phyloP scores from a whole-genome alignment of 192 early-diverging fungal genomes.

The Thamnidium elegans region DNA sequence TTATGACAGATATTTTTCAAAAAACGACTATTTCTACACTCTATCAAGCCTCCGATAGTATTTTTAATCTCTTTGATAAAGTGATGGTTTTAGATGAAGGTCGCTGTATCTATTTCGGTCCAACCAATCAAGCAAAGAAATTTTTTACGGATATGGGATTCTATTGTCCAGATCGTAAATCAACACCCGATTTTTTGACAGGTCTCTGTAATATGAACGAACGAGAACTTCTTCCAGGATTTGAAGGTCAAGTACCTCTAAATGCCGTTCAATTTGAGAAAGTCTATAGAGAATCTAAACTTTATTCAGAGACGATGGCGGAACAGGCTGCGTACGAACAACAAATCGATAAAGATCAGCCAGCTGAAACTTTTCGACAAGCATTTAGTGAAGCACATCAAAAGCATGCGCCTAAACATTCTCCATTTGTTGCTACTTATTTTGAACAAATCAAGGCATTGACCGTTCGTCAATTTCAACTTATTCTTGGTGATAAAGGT shows the following conservation, averaged over 20 bases:
- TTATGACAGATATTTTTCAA: constrained; percentile 62
- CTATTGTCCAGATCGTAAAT: constrained; percentile 49
- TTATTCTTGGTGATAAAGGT: constrained; percentile 41
- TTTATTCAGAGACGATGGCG: constrained; percentile 29
- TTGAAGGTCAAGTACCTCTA: constrained; percentile 43
- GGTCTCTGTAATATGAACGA: constrained; percentile 59
- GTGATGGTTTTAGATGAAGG: constrained; percentile 65
- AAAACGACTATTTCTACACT: constrained; percentile 62
- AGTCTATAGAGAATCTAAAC: constrained; percentile 37
- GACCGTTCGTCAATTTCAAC: constrained; percentile 51
- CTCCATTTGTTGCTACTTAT: constrained; percentile 59
- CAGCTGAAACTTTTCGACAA: constrained; percentile 38
- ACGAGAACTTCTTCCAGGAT: constrained; percentile 45
- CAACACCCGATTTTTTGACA: constrained; percentile 64
- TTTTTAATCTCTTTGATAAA: constrained; percentile 62
- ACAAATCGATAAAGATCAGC: constrained; percentile 28
- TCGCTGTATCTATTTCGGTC: constrained; percentile 62
- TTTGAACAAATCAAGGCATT: constrained; percentile 47
- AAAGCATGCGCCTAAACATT: constrained; percentile 38
- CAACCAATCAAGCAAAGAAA: constrained; percentile 38
- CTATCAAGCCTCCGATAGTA: constrained; percentile 73
- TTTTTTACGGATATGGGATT: constrained; percentile 54
- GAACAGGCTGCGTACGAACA: constrained; percentile 36
- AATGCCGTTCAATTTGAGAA: constrained; percentile 57
- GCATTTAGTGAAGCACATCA: constrained; percentile 57